A percentile compares a stretch with the other conserved stretches of the same genome.
These are phyloP conservation scores for Tricholoma bakamatsutake DNA, from an alignment of 768 basidiomycete genomes.

Conservation along the genomic window DNA sequence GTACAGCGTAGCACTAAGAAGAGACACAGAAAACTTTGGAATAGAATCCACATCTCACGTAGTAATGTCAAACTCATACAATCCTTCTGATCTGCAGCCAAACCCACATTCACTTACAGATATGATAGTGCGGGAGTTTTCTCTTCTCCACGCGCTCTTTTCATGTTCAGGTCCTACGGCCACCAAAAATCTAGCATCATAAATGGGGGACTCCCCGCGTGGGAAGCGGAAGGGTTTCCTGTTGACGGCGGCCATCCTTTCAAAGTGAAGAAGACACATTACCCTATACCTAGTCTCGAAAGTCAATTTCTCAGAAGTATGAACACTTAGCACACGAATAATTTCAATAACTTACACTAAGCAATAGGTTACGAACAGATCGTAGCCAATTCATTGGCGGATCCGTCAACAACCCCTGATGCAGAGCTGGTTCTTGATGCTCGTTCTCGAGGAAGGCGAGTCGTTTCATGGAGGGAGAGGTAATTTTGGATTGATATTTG, in stretches of 20 bases:
- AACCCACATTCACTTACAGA: slow-evolving; percentile 29
- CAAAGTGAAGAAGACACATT: slow-evolving; percentile 27
- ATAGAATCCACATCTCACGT: slow-evolving; percentile 74
- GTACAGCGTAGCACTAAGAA: neutral
- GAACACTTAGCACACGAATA: slow-evolving; percentile 5
- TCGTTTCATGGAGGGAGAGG: neutral
- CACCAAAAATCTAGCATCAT: slow-evolving; percentile 83
- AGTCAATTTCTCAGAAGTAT: slow-evolving; percentile 48
- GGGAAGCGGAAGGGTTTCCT: slow-evolving; percentile 63
- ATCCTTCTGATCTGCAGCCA: neutral
- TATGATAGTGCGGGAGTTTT: slow-evolving; percentile 92
- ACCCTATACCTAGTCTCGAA: slow-evolving; percentile 51
- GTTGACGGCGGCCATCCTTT: slow-evolving; percentile 34
- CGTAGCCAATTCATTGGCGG: slow-evolving; percentile 56
- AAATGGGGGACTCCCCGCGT: slow-evolving; percentile 87
- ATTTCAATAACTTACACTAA: slow-evolving; percentile 3
- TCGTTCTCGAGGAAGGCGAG: slow-evolving; percentile 73
- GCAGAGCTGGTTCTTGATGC: slow-evolving; percentile 84
- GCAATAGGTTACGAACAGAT: slow-evolving; percentile 74
- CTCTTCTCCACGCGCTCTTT: slow-evolving; percentile 87
- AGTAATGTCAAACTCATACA: slow-evolving; percentile 50
- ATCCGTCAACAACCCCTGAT: slow-evolving; percentile 34
- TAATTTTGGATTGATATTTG: neutral
- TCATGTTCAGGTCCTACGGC: slow-evolving; percentile 91
- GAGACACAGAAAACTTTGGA: slow-evolving; percentile 52